Percentiles rank a stretch among this genome's conserved stretches.
Evolutionary conservation across 192 early-diverging fungal genomes (phyloP).

Genomic region (Mycoemilia scoparia): DNA sequence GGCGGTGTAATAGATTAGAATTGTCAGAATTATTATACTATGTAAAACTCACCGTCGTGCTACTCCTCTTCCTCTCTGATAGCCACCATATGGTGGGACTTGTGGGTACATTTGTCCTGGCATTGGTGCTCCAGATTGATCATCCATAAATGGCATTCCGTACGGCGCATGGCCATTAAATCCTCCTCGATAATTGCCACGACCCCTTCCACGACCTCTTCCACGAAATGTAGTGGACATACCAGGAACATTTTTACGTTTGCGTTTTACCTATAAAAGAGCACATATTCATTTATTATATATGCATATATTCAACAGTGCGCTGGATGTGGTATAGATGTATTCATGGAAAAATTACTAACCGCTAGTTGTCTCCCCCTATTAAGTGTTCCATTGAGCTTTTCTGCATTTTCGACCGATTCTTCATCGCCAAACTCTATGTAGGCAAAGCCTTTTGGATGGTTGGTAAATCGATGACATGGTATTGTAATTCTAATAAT

Average conservation of each 20-base stretch:
- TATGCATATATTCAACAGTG: background rate
- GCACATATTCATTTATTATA: too few species aligned
- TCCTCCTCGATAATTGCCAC: conserved; percentile 53
- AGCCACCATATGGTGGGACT: too few species aligned
- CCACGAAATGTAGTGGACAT: conserved; percentile 55
- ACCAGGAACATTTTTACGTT: conserved; percentile 90
- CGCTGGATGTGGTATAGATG: background rate
- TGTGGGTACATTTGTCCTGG: too few species aligned
- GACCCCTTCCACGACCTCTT: conserved; percentile 45
- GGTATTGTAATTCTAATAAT: conserved; percentile 95
- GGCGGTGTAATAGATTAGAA: too few species aligned
- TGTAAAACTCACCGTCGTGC: too few species aligned
- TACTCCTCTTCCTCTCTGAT: too few species aligned
- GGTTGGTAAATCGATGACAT: conserved; percentile 84
- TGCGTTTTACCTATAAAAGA: conserved; percentile 71
- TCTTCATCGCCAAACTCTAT: conserved; percentile 84
- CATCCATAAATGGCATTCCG: too few species aligned
- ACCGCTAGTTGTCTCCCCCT: conserved; percentile 67
- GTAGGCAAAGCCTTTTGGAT: conserved; percentile 85
- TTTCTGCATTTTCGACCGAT: conserved; percentile 63
- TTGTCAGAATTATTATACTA: too few species aligned
- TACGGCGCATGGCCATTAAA: conserved; percentile 27
- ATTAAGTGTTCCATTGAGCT: conserved; percentile 76
- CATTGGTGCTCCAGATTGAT: too few species aligned
- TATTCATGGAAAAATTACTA: too few species aligned